Conservation (phyloP, 768 basidiomycete species). For the Austroboletus eburneus region DNA sequence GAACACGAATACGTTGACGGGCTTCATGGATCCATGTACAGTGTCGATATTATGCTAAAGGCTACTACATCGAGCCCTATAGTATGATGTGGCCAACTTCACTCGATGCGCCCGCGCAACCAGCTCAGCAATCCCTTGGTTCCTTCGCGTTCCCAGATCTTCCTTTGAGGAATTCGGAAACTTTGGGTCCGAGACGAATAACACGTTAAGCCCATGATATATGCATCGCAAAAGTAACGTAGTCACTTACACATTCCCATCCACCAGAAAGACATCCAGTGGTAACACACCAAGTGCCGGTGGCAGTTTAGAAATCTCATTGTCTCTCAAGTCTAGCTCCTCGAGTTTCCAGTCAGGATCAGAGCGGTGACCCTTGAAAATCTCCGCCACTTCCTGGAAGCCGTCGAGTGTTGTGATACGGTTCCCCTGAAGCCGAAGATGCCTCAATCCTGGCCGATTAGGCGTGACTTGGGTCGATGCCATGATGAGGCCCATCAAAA, state of each 20-base stretch:
- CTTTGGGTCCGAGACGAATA: conserved; percentile 31
- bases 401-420: conserved; percentile 57
- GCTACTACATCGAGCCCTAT: conserved; percentile 2
- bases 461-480: conserved; percentile 28
- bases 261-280: conserved; percentile 77
- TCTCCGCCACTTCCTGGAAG: conserved; percentile 54
- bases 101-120: conserved; percentile 72
- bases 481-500: conserved; percentile 50
- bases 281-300: conserved; percentile 71
- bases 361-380: conserved; percentile 61
- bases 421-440: conserved; percentile 69
- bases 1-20: too few relatives aligned
- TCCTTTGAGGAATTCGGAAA: conserved; percentile 75
- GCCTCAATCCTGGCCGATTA: conserved; percentile 54
- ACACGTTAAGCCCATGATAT: neutral
- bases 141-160: conserved; percentile 85
- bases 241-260: conserved; percentile 71
- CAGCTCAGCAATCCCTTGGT: conserved; percentile 78
- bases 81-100: conserved; percentile 6
- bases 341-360: conserved; percentile 72
- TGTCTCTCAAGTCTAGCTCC: conserved; percentile 79
- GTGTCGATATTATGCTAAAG: neutral
- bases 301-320: conserved; percentile 67
- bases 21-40: neutral
- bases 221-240: neutral